A percentile compares a stretch with the other conserved stretches of the same genome.
These are phyloP conservation scores for Podospora pseudoanserina DNA, from an alignment of 495 filamentous ascomycete genomes.

Conservation along the genomic window DNA sequence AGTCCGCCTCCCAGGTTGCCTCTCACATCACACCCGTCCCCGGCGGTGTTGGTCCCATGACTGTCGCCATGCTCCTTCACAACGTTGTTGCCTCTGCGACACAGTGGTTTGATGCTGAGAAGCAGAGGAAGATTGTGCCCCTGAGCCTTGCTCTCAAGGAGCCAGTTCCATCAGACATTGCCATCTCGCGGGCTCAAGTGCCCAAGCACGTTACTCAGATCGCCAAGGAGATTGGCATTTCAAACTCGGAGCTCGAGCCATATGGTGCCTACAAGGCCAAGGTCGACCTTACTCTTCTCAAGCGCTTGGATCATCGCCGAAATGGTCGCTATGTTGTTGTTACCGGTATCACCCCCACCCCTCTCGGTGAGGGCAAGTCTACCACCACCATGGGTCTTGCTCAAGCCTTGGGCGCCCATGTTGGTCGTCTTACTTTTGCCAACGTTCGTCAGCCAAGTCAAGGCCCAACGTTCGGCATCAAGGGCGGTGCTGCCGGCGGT, in stretches of 20 bases:
- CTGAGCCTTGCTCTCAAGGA: conserved; percentile 68
- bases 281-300: conserved; percentile 74
- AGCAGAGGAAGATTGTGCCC: conserved; percentile 68
- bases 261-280: conserved; percentile 96
- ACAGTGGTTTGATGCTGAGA: conserved; percentile 75
- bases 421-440: conserved; percentile 84
- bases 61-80: conserved; percentile 92
- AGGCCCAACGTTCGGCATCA: conserved; percentile 97
- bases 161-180: conserved; percentile 91
- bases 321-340: conserved; percentile 90
- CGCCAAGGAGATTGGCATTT: conserved; percentile 84
- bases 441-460: conserved; percentile 97
- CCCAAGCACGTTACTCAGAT: conserved; percentile 84
- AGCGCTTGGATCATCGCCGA: conserved; percentile 78
- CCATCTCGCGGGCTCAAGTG: conserved; percentile 80
- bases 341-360: conserved; percentile 93
- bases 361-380: conserved; percentile 96
- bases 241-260: conserved; percentile 79
- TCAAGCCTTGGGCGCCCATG: conserved; percentile 87
- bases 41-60: conserved; percentile 97
- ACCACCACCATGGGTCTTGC: conserved; percentile 96
- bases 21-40: conserved; percentile 97
- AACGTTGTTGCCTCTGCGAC: conserved; percentile 86
- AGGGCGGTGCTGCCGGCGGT: conserved; percentile 93
- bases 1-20: conserved; percentile 77